Evolutionary conservation across 73 alveolate species (phyloP), one percentile per base, ranked within the genome.

Genomic region (Effrenium voratum): DNA sequence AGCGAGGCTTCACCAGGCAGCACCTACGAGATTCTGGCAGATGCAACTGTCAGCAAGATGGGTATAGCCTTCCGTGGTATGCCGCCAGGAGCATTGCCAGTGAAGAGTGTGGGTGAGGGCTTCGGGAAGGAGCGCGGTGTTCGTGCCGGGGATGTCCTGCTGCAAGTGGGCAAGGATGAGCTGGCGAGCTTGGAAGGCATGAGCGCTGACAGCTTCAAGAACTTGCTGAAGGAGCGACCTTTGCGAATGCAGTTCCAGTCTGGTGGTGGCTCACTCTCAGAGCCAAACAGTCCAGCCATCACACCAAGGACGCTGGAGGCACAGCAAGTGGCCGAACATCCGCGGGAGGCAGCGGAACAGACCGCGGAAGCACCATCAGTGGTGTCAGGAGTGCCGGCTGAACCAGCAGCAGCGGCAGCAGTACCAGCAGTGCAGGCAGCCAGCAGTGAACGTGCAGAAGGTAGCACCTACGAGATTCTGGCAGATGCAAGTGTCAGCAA

Each of bases 31-130:
- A 60, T 70, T 28, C 38, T 12, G 26, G 97, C 97, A 44, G 76
- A 76, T 46, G 24, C 47, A 13, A 52, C 5, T 1, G 68, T 46
- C 43, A 76, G 52, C 36, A 90, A 90, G 57, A 72, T 90, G 10
- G 97, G 97, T 28, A 70, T 90, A 32, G 36, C 87, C 13, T 90
- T 90, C 57, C 15, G 68, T 40, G 88, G 97, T 10, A 66, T 90
- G 88, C 97, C 97, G 15, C 97, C 97, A 46, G 97, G 97, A 5
- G 44, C n/a, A n/a, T 19, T 90, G 5, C 59, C 34, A 1, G 97
- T 90, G 38, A 90, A 90, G 97, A 32, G 59, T 40, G 66, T 70
- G 12, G 59, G 76, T 19, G 87, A 66, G 32, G 46, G 46, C 28
- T 87, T 87, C 36, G 95, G 84, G 3, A 52, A 45, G 41, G 68